Evolutionary conservation across 176 grass and related monocot genomes (phyloP), one percentile per base, ranked within the genome.

Genomic region (Alloteropsis semialata): DNA sequence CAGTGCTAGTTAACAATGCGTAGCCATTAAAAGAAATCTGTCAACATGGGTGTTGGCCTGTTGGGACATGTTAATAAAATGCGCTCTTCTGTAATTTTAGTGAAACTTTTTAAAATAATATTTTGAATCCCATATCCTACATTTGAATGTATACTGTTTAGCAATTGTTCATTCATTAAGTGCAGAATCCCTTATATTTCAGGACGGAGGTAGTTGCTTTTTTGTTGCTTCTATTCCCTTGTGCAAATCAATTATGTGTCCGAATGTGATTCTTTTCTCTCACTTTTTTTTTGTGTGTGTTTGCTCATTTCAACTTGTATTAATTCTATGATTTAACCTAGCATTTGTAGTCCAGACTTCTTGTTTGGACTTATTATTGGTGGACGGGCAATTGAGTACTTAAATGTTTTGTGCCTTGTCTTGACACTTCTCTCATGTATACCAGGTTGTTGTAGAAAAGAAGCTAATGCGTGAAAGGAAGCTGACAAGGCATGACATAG

Each of bases 401-500:
- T 37, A 1, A 38, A 5, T 75, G 22, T 38, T 49, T 14, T 64
- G 43, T 65, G 5, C 56, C n/a, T 62, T 76, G n/a, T 53, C 72
- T 25, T 86, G 75, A 71, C 43, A 71, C 18, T 71, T 24, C 63
- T 87, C 42, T 70, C 70, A 6, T 87, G 24, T 61, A 82, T 75
- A 50, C 36, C 65, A 93, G 91, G 94, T 96, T 80, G 94, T 96
- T 19, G 94, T 96, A 28, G 94, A 96, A 80, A 96, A 96, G 86
- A 96, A 93, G 68, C 82, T 96, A 28, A 96, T 96, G 91, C 86
- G 86, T 66, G 94, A 96, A 89, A 93, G 42, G 51, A 85, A 91
- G 34, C 68, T 96, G 74, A 91, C 88, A 0, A 91, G 94, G 83
- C 91, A 96, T 84, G 94, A 96, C 44, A 49, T 93, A 24, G 88